phyloP scores from a whole-genome alignment of 257 asterid species.

The Phtheirospermum japonicum region DNA sequence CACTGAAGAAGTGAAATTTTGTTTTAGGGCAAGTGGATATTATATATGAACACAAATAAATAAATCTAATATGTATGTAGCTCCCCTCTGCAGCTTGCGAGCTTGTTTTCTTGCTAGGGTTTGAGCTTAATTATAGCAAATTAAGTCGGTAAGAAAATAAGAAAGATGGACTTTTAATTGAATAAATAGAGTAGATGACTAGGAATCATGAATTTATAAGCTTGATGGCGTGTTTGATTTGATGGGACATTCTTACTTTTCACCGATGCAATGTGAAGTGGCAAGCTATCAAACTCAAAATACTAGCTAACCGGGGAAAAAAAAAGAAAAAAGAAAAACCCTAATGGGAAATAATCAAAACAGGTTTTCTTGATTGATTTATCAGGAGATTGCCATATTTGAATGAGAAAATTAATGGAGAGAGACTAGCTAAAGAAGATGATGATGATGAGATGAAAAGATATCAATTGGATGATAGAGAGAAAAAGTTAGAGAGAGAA shows the following conservation, averaged over 20 bases:
- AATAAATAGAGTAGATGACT: background rate
- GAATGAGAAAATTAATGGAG: slow-evolving; percentile 2
- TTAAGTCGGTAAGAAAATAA: background rate
- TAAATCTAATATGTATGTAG: no score
- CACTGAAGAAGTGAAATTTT: no score
- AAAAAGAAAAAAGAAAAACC: background rate
- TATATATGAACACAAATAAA: no score
- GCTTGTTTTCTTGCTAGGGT: no score
- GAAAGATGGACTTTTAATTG: background rate
- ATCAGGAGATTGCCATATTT: slow-evolving; percentile 27
- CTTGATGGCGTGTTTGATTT: background rate
- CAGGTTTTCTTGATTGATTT: slow-evolving; percentile 23
- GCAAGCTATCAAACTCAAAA: no score
- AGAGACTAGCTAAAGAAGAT: no score
- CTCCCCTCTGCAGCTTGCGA: no score
- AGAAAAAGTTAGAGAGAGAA: background rate
- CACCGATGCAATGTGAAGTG: no score
- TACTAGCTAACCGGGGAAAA: no score
- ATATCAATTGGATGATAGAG: background rate
- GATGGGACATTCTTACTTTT: background rate
- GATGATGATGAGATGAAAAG: background rate
- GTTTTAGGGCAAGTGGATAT: no score
- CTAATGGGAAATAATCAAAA: slow-evolving; percentile 9
- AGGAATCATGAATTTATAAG: slow-evolving; percentile 19
- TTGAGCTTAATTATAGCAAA: no score